A percentile compares a stretch with the other conserved stretches of the same genome.
Conservation (phyloP, 73 alveolate species). For the Paramecium pentaurelia region DNA sequence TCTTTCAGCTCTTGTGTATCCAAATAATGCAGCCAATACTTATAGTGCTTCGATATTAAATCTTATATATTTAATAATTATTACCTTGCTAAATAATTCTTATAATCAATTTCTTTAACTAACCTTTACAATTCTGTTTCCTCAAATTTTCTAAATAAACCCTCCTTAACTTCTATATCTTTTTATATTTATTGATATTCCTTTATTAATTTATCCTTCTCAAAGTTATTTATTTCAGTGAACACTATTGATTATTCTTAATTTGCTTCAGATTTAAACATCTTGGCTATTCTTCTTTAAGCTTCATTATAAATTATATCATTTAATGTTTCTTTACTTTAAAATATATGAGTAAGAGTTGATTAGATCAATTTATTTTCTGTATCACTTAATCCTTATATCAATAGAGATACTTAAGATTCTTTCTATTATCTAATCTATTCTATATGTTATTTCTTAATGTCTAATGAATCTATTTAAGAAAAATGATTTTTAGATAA, state of each 20-base stretch:
- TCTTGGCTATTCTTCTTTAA: neutral
- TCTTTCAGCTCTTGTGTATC: conserved; percentile 42
- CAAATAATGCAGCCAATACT: conserved; percentile 51
- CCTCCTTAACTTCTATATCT: conserved; percentile 19
- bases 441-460: neutral
- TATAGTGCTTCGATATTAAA: conserved; percentile 33
- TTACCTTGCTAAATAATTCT: conserved; percentile 9
- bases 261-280: conserved; percentile 21
- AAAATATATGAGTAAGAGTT: neutral
- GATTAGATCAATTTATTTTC: neutral
- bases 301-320: conserved; percentile 36
- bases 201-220: neutral
- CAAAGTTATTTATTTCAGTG: neutral
- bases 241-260: conserved; percentile 6
- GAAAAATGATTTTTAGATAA: conserved; percentile 18
- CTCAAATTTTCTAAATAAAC: neutral
- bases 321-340: conserved; percentile 9
- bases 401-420: neutral
- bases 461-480: conserved; percentile 21
- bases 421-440: neutral
- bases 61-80: neutral
- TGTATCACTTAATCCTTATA: neutral
- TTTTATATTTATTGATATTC: neutral
- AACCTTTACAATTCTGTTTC: conserved; percentile 24
- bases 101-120: conserved; percentile 37